phyloP scores from a whole-genome alignment of 2,329 filamentous ascomycete genomes.

The Monosporascus sp. region DNA sequence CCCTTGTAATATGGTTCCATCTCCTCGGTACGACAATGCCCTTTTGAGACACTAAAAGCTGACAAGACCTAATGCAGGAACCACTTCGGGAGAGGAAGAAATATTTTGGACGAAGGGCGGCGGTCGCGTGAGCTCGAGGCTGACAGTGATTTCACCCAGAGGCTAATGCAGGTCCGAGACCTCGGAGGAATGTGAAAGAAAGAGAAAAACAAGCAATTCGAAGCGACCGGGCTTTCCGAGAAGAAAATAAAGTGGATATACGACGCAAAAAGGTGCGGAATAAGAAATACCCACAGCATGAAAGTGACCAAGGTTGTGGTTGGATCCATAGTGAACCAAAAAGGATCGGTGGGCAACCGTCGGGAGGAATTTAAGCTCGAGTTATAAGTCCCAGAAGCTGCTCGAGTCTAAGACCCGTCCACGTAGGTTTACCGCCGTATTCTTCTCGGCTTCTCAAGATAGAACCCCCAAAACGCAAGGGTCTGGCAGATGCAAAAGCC shows the following conservation, averaged over 20 bases:
- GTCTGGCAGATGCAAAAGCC: not conserved
- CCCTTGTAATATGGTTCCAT: slow-evolving; percentile 6
- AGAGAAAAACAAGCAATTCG: slow-evolving; percentile 10
- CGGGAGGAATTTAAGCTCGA: not conserved
- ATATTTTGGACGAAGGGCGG: not conserved
- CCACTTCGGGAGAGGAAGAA: not conserved
- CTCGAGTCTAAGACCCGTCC: not conserved
- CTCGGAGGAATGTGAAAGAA: not conserved
- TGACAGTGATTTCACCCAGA: not conserved
- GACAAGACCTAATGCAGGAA: not conserved
- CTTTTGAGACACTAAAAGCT: not conserved
- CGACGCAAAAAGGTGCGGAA: slow-evolving; percentile 17
- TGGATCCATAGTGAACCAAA: slow-evolving; percentile 45
- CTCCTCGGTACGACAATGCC: not conserved
- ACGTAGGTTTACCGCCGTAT: not conserved
- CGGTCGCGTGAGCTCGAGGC: not conserved
- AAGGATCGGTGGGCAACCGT: not conserved
- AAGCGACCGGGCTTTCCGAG: slow-evolving; percentile 1
- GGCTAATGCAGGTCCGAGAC: too few relatives aligned
- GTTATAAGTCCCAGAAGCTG: not conserved
- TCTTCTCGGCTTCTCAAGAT: not conserved
- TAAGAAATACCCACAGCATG: slow-evolving; percentile 52
- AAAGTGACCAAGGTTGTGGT: slow-evolving; percentile 65
- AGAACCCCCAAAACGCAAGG: not conserved
- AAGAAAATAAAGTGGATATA: slow-evolving; percentile 15